Evolutionary conservation across 495 filamentous ascomycete species (phyloP), one percentile per base, ranked within the genome.

Genomic region (Trichoderma reesei): DNA sequence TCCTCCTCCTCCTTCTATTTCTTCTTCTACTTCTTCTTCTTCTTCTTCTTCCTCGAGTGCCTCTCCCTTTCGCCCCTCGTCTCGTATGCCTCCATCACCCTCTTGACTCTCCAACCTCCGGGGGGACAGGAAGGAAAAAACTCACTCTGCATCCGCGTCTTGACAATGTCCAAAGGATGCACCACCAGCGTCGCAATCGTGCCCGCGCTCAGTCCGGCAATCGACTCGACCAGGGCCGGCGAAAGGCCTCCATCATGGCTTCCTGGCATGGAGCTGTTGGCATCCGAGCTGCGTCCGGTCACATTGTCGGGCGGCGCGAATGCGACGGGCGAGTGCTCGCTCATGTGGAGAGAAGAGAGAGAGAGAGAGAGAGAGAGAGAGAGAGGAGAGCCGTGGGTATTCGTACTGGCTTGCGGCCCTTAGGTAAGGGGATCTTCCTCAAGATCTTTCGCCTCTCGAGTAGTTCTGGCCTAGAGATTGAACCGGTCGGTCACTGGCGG

Each of bases 161-260:
- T 99, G 70, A 98, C 83, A 65, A 98, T 84, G 76, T 99, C 94
- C 61, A 99, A 81, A 20, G 94, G 94, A 77, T 92, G 90, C 34
- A 88, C 87, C 61, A 83, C 81, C 64, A 97, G 81, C 38, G 94
- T 96, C 18, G 91, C 87, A 67, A 90, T 84, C 66, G 91, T 80
- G 46, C 94, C 94, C 63, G 93, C 93, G 61, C 87, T 86, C 73
- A 98, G 88, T 66, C 94, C 94, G 56, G 93, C 90, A 76, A 95
- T 81, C 72, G 87, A 86, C 82, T 98, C 94, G 76, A 96, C 85
- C 71, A 90, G 74, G 73, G 90, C 88, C 77, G 86, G 85, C 65
- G 90, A 87, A 65, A 90, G 79, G 67, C 75, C 74, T 70, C 73
- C 78, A 76, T 78, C 65, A 41, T 73, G 75, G 59, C 64, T 48